phyloP scores from a whole-genome alignment of 768 basidiomycete species.

The Suillus tomentosus region DNA sequence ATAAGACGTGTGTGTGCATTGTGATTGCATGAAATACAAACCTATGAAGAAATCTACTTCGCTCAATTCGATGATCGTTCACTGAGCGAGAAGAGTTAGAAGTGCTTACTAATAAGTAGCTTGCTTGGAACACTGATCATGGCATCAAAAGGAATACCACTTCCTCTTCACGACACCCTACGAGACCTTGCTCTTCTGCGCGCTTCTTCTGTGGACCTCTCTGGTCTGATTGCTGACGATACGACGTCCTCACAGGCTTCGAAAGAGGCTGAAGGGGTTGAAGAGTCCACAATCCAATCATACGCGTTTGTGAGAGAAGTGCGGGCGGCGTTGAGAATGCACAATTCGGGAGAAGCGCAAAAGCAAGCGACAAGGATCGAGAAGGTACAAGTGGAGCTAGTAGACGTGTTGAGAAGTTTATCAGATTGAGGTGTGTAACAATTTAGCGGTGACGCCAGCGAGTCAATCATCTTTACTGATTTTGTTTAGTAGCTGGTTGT shows the following conservation, averaged over 20 bases:
- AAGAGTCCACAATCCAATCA: constrained; percentile 42
- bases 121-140: constrained; percentile 11
- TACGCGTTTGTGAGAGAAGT: constrained; percentile 61
- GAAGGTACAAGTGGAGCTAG: constrained; percentile 52
- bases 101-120: neutral
- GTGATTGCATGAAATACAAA: neutral
- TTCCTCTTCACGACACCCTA: constrained; percentile 60
- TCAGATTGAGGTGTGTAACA: constrained; percentile 19
- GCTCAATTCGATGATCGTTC: neutral
- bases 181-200: constrained; percentile 74
- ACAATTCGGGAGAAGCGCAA: constrained; percentile 54
- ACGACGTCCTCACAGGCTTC: neutral
- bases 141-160: constrained; percentile 43
- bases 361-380: constrained; percentile 57
- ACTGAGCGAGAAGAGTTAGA: neutral
- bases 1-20: neutral
- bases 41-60: neutral
- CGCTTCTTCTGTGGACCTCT: constrained; percentile 51
- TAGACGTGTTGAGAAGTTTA: constrained; percentile 47
- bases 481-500: neutral
- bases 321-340: constrained; percentile 55
- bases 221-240: constrained; percentile 28
- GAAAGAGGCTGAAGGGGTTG: constrained; percentile 8
- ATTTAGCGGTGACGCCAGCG: no score
- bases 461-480: neutral